Conservation (phyloP, 1,139 yeast species). For the Ogataea hybrid region DNA sequence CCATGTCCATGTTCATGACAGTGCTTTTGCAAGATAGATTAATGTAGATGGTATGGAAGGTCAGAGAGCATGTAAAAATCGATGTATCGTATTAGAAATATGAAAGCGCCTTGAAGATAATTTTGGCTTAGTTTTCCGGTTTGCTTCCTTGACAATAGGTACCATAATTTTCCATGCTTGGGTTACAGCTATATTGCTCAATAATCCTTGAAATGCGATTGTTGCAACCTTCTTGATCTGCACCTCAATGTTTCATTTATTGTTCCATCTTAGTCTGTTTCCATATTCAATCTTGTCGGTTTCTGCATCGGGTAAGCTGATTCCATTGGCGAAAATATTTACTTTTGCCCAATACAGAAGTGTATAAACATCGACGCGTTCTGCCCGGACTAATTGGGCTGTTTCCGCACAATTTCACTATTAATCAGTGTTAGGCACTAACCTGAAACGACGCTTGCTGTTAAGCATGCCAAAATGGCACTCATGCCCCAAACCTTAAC, state of each 20-base stretch:
- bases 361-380: constrained; percentile 5
- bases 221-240: constrained; percentile 1
- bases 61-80: constrained; percentile 4
- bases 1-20: constrained; percentile 19
- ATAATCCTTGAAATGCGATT: background rate
- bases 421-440: background rate
- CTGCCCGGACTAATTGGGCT: background rate
- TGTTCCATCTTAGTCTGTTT: constrained; percentile 1
- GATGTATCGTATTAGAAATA: constrained; percentile 5
- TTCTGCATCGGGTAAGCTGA: constrained; percentile 7
- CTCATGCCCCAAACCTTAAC: too few relatives aligned
- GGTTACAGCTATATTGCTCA: background rate
- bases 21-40: background rate
- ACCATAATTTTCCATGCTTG: background rate
- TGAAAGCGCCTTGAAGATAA: constrained; percentile 4
- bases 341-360: constrained; percentile 5
- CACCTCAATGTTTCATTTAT: constrained; percentile 12
- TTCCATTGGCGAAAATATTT: constrained; percentile 5
- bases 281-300: constrained; percentile 3
- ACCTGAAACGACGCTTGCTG: background rate
- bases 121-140: constrained; percentile 1
- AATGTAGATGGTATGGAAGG: background rate
- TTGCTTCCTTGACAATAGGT: background rate
- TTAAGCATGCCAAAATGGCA: background rate
- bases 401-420: background rate